Evolutionary conservation across 768 basidiomycete genomes (phyloP).

Genomic region (Clavulina sp.): DNA sequence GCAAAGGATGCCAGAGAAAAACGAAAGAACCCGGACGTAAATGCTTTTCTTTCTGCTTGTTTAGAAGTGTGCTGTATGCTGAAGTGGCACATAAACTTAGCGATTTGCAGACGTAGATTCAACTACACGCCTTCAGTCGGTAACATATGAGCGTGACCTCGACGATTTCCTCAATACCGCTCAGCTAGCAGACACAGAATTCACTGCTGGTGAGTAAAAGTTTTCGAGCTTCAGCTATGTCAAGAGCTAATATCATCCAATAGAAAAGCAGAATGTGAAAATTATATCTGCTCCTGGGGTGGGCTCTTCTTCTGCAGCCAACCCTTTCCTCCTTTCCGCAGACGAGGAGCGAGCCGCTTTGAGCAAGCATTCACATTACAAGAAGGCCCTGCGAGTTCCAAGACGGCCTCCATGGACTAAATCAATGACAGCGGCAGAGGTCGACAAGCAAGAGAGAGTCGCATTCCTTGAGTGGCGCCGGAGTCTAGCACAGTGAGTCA

Average conservation of each 20-base stretch:
- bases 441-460: constrained; percentile 79
- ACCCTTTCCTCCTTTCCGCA: constrained; percentile 71
- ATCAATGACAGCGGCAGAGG: constrained; percentile 50
- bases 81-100: constrained; percentile 21
- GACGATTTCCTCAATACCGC: constrained; percentile 94
- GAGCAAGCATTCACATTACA: constrained; percentile 59
- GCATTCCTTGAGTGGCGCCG: constrained; percentile 89
- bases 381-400: constrained; percentile 64
- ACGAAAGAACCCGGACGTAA: constrained; percentile 51
- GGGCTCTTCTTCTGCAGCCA: constrained; percentile 29
- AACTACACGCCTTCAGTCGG: constrained; percentile 58
- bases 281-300: constrained; percentile 40
- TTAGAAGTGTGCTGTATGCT: neutral
- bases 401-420: constrained; percentile 80
- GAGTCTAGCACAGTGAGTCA: constrained; percentile 70
- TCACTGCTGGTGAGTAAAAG: constrained; percentile 65
- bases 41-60: constrained; percentile 16
- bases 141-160: constrained; percentile 90
- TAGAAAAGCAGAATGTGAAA: constrained; percentile 61
- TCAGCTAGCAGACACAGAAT: constrained; percentile 85
- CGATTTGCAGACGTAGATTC: constrained; percentile 60
- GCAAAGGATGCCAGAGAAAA: constrained; percentile 49
- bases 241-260: neutral
- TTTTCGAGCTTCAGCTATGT: neutral
- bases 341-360: constrained; percentile 64